These are phyloP conservation scores for Spathaspora girioi DNA, from an alignment of 805 yeast species.

Conservation along the genomic window DNA sequence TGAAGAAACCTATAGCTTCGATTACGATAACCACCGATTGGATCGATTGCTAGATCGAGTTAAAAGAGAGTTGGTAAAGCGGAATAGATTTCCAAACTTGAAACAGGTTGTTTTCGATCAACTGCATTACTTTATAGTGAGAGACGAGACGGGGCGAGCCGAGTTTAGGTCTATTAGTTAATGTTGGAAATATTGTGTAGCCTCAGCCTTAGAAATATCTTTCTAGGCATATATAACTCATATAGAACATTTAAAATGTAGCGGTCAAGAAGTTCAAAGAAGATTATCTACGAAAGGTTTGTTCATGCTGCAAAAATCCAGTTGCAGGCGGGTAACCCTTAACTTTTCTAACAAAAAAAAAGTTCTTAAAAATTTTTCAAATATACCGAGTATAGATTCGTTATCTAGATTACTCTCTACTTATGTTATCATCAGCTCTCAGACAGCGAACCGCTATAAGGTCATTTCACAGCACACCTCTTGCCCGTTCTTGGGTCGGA, in stretches of 20 bases:
- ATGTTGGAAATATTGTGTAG: background rate
- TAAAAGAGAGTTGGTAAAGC: background rate
- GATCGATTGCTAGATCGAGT: background rate
- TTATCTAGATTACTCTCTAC: background rate
- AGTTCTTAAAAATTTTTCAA: conserved; percentile 1
- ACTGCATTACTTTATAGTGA: background rate
- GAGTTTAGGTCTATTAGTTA: background rate
- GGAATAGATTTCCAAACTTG: background rate
- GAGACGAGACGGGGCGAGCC: background rate
- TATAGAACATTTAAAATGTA: no score
- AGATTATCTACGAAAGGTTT: no score
- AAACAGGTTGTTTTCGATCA: background rate
- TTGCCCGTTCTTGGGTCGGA: conserved; percentile 18
- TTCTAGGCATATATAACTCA: no score
- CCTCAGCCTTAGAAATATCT: no score
- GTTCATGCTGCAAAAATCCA: background rate
- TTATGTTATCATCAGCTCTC: background rate
- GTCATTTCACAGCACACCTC: background rate
- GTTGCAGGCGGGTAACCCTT: background rate
- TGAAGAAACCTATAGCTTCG: background rate
- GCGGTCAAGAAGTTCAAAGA: no score
- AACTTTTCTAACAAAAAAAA: background rate
- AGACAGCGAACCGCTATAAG: background rate
- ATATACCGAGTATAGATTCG: background rate
- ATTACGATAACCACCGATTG: background rate